A percentile compares a stretch with the other conserved stretches of the same genome.
Evolutionary conservation across 2,329 filamentous ascomycete species (phyloP).

Genomic region (Talaromyces sp.): DNA sequence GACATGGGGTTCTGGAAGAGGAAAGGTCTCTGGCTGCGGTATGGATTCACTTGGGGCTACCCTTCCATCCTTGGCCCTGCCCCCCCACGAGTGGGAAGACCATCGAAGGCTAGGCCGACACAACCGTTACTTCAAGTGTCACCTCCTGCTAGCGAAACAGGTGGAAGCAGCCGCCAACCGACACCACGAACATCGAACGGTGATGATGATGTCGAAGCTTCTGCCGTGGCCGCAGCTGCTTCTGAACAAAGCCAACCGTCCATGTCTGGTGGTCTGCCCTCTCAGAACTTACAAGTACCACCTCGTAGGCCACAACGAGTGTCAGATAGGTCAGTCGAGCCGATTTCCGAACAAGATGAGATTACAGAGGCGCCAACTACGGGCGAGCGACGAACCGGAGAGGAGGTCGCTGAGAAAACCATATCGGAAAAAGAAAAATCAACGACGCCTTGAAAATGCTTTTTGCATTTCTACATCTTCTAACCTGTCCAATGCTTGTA

Average conservation of each 20-base stretch:
- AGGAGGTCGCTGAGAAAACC: neutral
- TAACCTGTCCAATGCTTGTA: neutral
- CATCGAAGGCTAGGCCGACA: neutral
- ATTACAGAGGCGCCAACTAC: neutral
- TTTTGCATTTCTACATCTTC: neutral
- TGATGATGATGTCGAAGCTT: slow-evolving; percentile 6
- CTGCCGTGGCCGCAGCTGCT: neutral
- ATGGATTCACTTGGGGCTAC: slow-evolving; percentile 32
- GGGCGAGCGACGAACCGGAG: neutral
- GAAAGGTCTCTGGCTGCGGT: slow-evolving; percentile 27
- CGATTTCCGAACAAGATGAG: neutral
- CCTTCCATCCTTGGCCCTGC: slow-evolving; percentile 29
- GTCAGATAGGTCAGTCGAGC: neutral
- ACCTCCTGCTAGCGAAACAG: slow-evolving; percentile 7
- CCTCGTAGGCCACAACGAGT: neutral
- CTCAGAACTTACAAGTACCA: neutral
- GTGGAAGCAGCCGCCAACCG: slow-evolving; percentile 4
- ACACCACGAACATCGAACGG: slow-evolving; percentile 7
- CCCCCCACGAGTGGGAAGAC: slow-evolving; percentile 20
- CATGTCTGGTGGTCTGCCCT: slow-evolving; percentile 2
- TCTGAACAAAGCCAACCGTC: neutral
- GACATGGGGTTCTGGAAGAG: slow-evolving; percentile 26
- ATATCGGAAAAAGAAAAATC: neutral
- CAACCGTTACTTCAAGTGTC: slow-evolving; percentile 17
- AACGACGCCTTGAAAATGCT: neutral